Base-by-base conservation (phyloP, 75 land plant genomes). In the Chamaecyparis obtusa region DNA sequence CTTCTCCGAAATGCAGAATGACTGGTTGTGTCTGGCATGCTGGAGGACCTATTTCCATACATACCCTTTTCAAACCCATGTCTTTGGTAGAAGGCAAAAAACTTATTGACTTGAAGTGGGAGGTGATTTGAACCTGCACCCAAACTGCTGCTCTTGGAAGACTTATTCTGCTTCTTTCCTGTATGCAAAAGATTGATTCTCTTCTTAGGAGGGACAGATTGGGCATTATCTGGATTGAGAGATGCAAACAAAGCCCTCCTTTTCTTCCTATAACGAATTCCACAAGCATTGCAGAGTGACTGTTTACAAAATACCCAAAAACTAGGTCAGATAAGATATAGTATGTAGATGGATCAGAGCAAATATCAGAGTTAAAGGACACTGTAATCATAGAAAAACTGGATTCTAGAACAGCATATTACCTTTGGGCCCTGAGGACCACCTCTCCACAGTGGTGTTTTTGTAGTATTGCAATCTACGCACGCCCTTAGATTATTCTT, bases 201-300 rank as follows among this genome's bases (percentile, higher is more conserved):
- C 10, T 41, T 83, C 84, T 83, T 83, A 17, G 49, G 84, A 9
- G 30, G 30, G 8, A 83, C 10, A 24, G 84, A 44, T 41, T 41
- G 35, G 19, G 14, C 48, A 6, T 11, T 15, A 17, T 74, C 76
- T 3, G 33, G 76, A 33, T 33, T 14, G n/a, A 87, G 76, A 33
- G 75, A 54, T 55, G 85, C 85, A 49, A 55, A 43, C 51, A 81
- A 33, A 15, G 85, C 89, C 86, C 90, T 88, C 57, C 87, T 89
- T 46, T 83, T 90, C 91, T 92, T 93, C 72, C 87, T 88, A 78
- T 88, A 90, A 15, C 92, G 90, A 51, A 93, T 93, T 30, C 94
- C 94, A 84, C 94, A 93, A 8, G 94, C 94, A 69, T 93, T 93
- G 86, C 91, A 93, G 30, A 93, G 85, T 4, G 94, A 89, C 93